Evolutionary conservation across 176 grass and related monocot species (phyloP).

Genomic region (Musa itinerans): DNA sequence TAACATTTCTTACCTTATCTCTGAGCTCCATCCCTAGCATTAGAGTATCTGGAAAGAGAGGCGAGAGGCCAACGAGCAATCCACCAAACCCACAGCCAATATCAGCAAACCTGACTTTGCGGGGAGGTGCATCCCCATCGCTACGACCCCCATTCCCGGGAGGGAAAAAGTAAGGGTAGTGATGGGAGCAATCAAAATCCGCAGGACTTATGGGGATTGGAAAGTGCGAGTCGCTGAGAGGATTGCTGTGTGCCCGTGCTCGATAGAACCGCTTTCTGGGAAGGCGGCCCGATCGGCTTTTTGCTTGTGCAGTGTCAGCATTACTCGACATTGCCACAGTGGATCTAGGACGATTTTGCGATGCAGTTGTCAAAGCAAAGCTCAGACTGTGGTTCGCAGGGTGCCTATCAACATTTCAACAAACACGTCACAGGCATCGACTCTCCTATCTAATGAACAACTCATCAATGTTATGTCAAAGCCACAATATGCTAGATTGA

Average conservation of each 20-base stretch:
- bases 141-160: neutral
- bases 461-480: neutral
- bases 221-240: slow-evolving; percentile 94
- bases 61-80: slow-evolving; percentile 62
- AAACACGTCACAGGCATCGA: neutral
- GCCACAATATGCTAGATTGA: neutral
- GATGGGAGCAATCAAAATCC: slow-evolving; percentile 50
- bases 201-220: slow-evolving; percentile 58
- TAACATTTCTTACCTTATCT: slow-evolving; percentile 51
- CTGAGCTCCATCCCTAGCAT: slow-evolving; percentile 98
- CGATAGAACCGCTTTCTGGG: slow-evolving; percentile 81
- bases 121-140: neutral
- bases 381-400: neutral
- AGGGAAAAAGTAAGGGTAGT: slow-evolving; percentile 62
- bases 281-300: slow-evolving; percentile 32
- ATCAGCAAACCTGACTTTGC: slow-evolving; percentile 56
- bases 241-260: slow-evolving; percentile 80
- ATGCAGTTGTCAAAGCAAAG: neutral
- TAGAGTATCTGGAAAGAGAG: slow-evolving; percentile 63
- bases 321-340: neutral
- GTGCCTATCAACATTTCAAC: neutral
- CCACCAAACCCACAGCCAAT: slow-evolving; percentile 7
- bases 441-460: too few species aligned
- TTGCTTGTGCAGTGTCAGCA: neutral
- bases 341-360: neutral